Conservation (phyloP, 305 asterid species). For the Coffea humblotiana region DNA sequence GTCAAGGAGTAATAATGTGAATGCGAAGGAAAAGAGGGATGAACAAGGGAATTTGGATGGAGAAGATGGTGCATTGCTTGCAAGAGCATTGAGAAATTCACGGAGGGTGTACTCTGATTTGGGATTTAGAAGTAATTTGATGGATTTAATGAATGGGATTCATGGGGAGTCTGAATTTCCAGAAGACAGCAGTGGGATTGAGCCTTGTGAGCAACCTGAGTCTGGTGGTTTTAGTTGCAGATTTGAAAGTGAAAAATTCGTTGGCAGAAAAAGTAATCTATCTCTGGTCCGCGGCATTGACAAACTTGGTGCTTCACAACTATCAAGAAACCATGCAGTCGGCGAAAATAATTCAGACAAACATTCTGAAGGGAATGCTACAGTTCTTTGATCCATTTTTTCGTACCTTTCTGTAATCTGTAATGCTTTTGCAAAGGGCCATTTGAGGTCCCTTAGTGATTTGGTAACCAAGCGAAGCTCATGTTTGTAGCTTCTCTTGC, state of each 20-base stretch:
- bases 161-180: conserved; percentile 34
- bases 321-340: conserved; percentile 30
- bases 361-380: conserved; percentile 13
- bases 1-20: conserved; percentile 23
- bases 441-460: conserved; percentile 21
- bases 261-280: conserved; percentile 30
- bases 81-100: conserved; percentile 41
- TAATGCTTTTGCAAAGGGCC: conserved; percentile 2
- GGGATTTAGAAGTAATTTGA: conserved; percentile 64
- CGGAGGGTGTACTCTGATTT: conserved; percentile 71
- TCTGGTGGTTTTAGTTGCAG: conserved; percentile 49
- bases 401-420: conserved; percentile 18
- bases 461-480: conserved; percentile 28
- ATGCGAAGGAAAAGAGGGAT: conserved; percentile 24
- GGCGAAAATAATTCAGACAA: conserved; percentile 28
- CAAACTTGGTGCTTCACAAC: conserved; percentile 28
- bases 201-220: conserved; percentile 20
- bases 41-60: conserved; percentile 30
- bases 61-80: conserved; percentile 27
- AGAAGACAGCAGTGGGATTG: conserved; percentile 31
- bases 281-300: conserved; percentile 32
- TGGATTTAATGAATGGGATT: conserved; percentile 63
- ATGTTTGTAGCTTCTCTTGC: conserved; percentile 30
- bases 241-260: conserved; percentile 37
- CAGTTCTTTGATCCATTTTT: conserved; percentile 23